phyloP scores from a whole-genome alignment of 345 rosid species.

The Schrenkiella parvula region DNA sequence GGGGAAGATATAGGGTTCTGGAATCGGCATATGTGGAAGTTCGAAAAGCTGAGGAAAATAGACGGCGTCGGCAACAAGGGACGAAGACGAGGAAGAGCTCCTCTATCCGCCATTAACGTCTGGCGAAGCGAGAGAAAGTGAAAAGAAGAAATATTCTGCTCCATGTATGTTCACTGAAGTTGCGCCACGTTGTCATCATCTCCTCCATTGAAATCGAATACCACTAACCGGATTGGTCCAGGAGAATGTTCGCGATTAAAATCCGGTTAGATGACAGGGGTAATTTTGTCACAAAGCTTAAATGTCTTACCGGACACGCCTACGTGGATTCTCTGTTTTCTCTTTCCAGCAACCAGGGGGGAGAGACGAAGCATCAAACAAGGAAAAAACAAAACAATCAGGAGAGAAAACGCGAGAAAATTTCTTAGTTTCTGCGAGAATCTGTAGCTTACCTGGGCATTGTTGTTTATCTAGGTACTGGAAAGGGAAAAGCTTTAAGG shows the following conservation, averaged over 20 bases:
- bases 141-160: not conserved
- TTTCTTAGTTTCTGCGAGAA: not conserved
- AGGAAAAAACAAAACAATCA: not conserved
- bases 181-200: constrained; percentile 31
- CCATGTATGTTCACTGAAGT: not conserved
- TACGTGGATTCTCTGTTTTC: constrained; percentile 35
- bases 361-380: constrained; percentile 26
- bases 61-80: constrained; percentile 2
- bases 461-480: not conserved
- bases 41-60: not conserved
- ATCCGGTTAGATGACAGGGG: constrained; percentile 12
- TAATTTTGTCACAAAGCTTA: not conserved
- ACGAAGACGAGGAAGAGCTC: constrained; percentile 19
- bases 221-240: constrained; percentile 15
- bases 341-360: constrained; percentile 18
- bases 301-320: constrained; percentile 25
- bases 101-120: constrained; percentile 34
- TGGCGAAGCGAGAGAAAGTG: not conserved
- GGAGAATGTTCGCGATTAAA: not conserved
- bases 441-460: not conserved
- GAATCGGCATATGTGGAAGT: not conserved
- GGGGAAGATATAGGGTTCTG: not conserved
- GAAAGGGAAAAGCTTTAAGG: not conserved
- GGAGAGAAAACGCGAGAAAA: constrained; percentile 28
- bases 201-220: constrained; percentile 30